These are phyloP conservation scores for Xylariaceae sp. DNA, from an alignment of 2,329 filamentous ascomycete species.

Conservation along the genomic window DNA sequence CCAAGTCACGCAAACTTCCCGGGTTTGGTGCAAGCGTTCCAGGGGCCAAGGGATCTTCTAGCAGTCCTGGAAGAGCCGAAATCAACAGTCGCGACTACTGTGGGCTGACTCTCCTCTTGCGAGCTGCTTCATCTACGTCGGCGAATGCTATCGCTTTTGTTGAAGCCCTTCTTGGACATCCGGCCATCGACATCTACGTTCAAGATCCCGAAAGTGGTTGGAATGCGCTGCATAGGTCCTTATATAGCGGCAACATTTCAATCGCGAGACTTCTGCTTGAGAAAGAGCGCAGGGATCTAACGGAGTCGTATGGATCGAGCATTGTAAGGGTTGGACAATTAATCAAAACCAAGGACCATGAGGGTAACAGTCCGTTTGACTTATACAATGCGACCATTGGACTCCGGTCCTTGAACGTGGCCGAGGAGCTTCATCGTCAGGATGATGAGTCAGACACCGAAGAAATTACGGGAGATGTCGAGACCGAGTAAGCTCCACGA, in stretches of 20 bases:
- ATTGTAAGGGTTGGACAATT: conserved; percentile 63
- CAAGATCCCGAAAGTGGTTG: conserved; percentile 92
- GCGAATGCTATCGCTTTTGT: conserved; percentile 69
- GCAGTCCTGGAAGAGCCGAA: conserved; percentile 53
- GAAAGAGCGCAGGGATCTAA: conserved; percentile 63
- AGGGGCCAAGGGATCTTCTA: conserved; percentile 41
- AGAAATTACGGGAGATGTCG: conserved; percentile 36
- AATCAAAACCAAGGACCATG: conserved; percentile 92
- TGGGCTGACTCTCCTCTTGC: conserved; percentile 78
- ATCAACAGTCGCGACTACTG: conserved; percentile 79
- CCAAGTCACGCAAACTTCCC: conserved; percentile 50
- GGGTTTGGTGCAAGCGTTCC: conserved; percentile 42
- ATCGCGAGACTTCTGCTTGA: conserved; percentile 78
- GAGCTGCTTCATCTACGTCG: conserved; percentile 71
- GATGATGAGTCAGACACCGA: conserved; percentile 54
- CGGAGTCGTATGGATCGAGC: conserved; percentile 53
- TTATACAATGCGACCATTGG: conserved; percentile 85
- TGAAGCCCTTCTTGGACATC: conserved; percentile 72
- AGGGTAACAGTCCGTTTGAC: conserved; percentile 92
- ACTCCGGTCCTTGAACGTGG: conserved; percentile 56
- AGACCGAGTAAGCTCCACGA: conserved; percentile 23
- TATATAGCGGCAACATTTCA: conserved; percentile 85
- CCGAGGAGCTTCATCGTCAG: conserved; percentile 30
- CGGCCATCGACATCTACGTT: conserved; percentile 74
- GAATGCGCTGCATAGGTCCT: conserved; percentile 86